phyloP scores from a whole-genome alignment of 139 green algal genomes.

The Pseudopediastrum boryanum region DNA sequence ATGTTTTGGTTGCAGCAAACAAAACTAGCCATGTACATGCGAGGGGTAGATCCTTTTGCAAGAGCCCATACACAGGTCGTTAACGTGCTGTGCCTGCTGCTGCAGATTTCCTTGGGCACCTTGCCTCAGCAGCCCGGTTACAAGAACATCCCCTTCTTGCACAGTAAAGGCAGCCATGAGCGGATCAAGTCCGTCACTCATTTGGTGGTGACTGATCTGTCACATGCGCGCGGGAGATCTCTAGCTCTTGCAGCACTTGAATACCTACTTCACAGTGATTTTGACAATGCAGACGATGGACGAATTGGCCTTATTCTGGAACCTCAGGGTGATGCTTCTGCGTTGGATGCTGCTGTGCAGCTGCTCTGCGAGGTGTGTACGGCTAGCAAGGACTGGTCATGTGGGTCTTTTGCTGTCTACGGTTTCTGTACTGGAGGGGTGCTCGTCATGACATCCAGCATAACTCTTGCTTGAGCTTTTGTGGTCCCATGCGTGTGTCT shows the following conservation, averaged over 20 bases:
- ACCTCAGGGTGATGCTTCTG: neutral
- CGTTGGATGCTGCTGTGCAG: slow-evolving; percentile 23
- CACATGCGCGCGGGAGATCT: slow-evolving; percentile 2
- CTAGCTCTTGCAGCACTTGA: slow-evolving; percentile 39
- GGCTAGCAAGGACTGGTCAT: too few species aligned
- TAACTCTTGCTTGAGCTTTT: too few species aligned
- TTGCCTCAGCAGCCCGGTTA: slow-evolving; percentile 1
- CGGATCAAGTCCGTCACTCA: slow-evolving; percentile 68
- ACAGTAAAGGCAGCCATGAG: slow-evolving; percentile 23
- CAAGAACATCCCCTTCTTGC: slow-evolving; percentile 45
- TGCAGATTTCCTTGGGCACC: too few species aligned
- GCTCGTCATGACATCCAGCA: too few species aligned
- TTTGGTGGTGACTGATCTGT: slow-evolving; percentile 67
- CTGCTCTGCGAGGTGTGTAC: neutral
- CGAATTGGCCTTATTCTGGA: slow-evolving; percentile 55
- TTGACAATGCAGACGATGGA: slow-evolving; percentile 14
- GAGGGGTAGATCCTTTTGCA: too few species aligned
- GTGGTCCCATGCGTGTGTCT: too few species aligned
- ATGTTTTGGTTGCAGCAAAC: too few species aligned
- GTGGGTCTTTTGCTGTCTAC: too few species aligned
- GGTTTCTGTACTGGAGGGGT: too few species aligned
- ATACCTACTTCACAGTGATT: slow-evolving; percentile 17
- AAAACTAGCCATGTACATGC: too few species aligned
- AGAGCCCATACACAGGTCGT: too few species aligned
- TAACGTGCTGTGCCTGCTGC: too few species aligned